These are phyloP conservation scores for Tympanopsis confertula DNA, from an alignment of 2,329 filamentous ascomycete genomes.

Conservation along the genomic window DNA sequence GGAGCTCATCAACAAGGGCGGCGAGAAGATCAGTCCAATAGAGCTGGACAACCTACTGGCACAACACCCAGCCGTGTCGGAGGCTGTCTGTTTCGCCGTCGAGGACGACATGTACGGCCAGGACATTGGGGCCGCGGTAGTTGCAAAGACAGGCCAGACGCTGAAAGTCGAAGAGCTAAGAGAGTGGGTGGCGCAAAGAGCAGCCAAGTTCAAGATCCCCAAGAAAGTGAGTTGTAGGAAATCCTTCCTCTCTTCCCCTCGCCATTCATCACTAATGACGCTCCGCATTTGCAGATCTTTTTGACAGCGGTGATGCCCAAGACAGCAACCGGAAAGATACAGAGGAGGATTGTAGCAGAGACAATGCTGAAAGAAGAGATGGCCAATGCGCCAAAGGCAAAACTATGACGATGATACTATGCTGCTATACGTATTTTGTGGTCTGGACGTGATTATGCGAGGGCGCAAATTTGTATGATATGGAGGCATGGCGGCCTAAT, in stretches of 20 bases:
- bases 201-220: slow-evolving; percentile 77
- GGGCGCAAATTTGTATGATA: background rate
- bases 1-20: slow-evolving; percentile 36
- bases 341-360: slow-evolving; percentile 73
- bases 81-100: slow-evolving; percentile 75
- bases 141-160: slow-evolving; percentile 53
- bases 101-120: slow-evolving; percentile 76
- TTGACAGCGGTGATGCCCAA: slow-evolving; percentile 79
- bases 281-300: slow-evolving; percentile 43
- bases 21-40: slow-evolving; percentile 28
- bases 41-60: slow-evolving; percentile 25
- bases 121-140: slow-evolving; percentile 67
- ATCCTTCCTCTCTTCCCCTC: background rate
- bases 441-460: too few species aligned
- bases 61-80: slow-evolving; percentile 33
- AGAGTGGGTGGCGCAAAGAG: slow-evolving; percentile 54
- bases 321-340: slow-evolving; percentile 84
- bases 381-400: slow-evolving; percentile 44
- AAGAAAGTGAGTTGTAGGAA: slow-evolving; percentile 50
- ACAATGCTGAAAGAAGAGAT: slow-evolving; percentile 65
- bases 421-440: slow-evolving; percentile 43
- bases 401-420: slow-evolving; percentile 51
- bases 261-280: slow-evolving; percentile 1
- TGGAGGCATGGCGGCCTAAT: too few species aligned
- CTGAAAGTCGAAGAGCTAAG: slow-evolving; percentile 50